Evolutionary conservation across 2,329 filamentous ascomycete species (phyloP).

Genomic region (Trichoderma oligosporum): DNA sequence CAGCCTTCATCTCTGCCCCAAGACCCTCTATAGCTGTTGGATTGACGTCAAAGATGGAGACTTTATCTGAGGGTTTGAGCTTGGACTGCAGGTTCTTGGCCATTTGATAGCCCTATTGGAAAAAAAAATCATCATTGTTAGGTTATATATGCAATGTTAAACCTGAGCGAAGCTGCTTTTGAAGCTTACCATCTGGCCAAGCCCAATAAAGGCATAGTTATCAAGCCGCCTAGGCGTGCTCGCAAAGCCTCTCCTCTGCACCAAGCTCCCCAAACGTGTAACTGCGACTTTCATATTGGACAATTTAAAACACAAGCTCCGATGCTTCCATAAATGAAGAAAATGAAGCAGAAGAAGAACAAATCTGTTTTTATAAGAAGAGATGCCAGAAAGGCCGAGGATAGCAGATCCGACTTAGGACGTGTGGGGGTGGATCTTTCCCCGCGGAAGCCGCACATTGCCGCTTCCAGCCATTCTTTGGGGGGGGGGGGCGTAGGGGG

Average conservation of each 20-base stretch:
- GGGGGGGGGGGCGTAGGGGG: neutral
- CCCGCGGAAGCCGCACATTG: slow-evolving; percentile 36
- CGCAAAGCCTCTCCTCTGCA: slow-evolving; percentile 49
- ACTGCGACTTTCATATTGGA: slow-evolving; percentile 24
- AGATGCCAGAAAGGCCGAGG: neutral
- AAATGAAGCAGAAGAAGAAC: neutral
- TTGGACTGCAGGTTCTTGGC: slow-evolving; percentile 59
- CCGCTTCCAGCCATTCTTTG: slow-evolving; percentile 31
- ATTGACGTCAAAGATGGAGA: slow-evolving; percentile 57
- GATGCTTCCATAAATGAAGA: neutral
- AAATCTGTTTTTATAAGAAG: neutral
- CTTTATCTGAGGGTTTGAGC: slow-evolving; percentile 47
- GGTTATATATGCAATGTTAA: neutral
- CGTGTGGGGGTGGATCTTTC: slow-evolving; percentile 24
- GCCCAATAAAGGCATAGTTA: slow-evolving; percentile 56
- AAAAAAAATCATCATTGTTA: slow-evolving; percentile 18
- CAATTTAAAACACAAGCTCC: neutral
- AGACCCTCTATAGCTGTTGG: slow-evolving; percentile 45
- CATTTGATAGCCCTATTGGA: slow-evolving; percentile 56
- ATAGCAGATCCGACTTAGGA: slow-evolving; percentile 2
- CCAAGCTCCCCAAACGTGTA: slow-evolving; percentile 28
- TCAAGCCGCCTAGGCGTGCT: slow-evolving; percentile 46
- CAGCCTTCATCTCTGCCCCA: slow-evolving; percentile 44
- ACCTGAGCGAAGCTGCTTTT: neutral
- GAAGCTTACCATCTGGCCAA: slow-evolving; percentile 56